phyloP scores from a whole-genome alignment of 768 basidiomycete species.

The Lanmaoa pseudosensibilis region DNA sequence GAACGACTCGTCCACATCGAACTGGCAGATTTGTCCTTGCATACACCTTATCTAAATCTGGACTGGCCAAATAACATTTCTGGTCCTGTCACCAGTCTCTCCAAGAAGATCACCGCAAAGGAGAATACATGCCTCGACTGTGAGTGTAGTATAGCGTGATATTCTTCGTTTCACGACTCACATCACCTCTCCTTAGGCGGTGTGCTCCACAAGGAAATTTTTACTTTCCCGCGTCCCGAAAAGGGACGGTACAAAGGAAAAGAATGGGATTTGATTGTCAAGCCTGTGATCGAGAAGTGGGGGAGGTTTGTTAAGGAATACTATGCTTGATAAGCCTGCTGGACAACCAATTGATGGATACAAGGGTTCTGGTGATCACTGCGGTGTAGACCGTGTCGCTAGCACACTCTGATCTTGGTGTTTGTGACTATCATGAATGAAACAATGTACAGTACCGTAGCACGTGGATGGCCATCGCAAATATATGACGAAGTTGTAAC shows the following conservation, averaged over 20 bases:
- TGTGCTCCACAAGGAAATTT: conserved; percentile 72
- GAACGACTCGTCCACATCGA: conserved; percentile 83
- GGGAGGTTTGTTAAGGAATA: conserved; percentile 54
- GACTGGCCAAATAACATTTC: conserved; percentile 43
- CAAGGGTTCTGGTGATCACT: neutral
- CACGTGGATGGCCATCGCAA: neutral
- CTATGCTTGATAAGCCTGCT: conserved; percentile 23
- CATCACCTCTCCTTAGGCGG: conserved; percentile 43
- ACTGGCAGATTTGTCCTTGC: conserved; percentile 63
- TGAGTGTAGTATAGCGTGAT: conserved; percentile 27
- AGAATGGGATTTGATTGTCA: conserved; percentile 76
- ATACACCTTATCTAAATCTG: conserved; percentile 59
- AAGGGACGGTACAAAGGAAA: conserved; percentile 55
- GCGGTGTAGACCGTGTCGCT: neutral
- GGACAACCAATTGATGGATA: neutral
- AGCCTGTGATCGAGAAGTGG: conserved; percentile 78
- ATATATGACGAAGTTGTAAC: neutral
- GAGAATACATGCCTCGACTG: conserved; percentile 43
- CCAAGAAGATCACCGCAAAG: conserved; percentile 22
- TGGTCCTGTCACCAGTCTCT: conserved; percentile 12
- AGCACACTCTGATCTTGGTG: neutral
- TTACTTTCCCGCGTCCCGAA: conserved; percentile 60
- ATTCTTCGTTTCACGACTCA: conserved; percentile 7
- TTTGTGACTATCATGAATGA: neutral
- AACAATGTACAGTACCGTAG: no score